phyloP scores from a whole-genome alignment of 2,329 filamentous ascomycete genomes.

The Microcyclosporella mali region DNA sequence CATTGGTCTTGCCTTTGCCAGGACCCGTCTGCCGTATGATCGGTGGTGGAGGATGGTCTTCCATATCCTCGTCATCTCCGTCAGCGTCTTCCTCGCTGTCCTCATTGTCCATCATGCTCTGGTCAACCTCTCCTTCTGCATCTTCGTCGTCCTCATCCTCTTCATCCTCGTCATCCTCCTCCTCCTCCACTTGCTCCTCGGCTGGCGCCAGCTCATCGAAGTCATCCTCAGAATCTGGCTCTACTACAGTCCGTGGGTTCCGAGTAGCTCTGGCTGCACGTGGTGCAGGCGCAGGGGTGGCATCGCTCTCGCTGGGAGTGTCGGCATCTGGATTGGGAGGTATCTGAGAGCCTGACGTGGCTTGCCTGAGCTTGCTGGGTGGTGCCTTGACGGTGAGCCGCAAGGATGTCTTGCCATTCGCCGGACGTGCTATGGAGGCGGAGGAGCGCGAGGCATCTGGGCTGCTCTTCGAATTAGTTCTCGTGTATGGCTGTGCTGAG shows the following conservation, averaged over 20 bases:
- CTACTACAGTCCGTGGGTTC: conserved; percentile 31
- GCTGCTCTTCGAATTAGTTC: conserved; percentile 24
- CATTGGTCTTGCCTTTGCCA: conserved; percentile 23
- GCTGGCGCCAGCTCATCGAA: conserved; percentile 25
- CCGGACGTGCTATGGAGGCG: conserved; percentile 33
- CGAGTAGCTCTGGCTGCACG: conserved; percentile 28
- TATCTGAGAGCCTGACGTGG: conserved; percentile 34
- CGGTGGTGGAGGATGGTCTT: conserved; percentile 30
- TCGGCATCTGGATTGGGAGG: conserved; percentile 30
- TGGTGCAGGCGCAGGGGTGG: conserved; percentile 23
- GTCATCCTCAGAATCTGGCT: conserved; percentile 30
- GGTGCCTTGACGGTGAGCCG: conserved; percentile 46
- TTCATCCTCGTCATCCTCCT: conserved; percentile 20
- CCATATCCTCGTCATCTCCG: conserved; percentile 33
- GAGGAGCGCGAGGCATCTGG: conserved; percentile 11
- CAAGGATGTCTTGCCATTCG: conserved; percentile 41
- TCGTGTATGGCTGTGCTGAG: conserved; percentile 21
- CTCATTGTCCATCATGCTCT: conserved; percentile 34
- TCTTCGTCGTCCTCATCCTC: conserved; percentile 16
- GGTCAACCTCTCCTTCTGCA: conserved; percentile 31
- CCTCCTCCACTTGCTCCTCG: no score
- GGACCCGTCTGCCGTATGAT: conserved; percentile 25
- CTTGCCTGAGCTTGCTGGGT: conserved; percentile 44
- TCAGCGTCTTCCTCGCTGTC: conserved; percentile 33
- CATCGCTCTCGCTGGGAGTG: conserved; percentile 29